Evolutionary conservation across 1,284 basidiomycete species (phyloP), one percentile per base, ranked within the genome.

Genomic region (Heliocybe sulcata): DNA sequence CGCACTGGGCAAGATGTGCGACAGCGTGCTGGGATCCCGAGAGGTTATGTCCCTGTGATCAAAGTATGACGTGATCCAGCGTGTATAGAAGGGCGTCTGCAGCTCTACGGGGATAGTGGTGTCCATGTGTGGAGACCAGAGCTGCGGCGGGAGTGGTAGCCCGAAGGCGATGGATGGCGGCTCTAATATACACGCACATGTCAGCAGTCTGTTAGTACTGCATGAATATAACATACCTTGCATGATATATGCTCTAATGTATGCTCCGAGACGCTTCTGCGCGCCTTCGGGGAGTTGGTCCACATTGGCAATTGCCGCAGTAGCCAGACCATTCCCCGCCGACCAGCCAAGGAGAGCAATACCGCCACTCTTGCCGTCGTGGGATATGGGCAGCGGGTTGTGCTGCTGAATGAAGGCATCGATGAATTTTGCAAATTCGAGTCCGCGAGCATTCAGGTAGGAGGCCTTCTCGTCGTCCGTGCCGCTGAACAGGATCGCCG

Each of bases 311-410:
- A 72, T 57, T 2, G 67, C 60, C 4, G 69, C 56, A 23, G 65
- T 33, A 8, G 64, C 61, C 9, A 63, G 54, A 2, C 59, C 29
- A 35, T 57, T 60, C 0, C 72, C 75, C 2, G 70, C 45, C 1
- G 73, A 75, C 72, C 72, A 76, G 2, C 72, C 73, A 1, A 72
- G 53, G 3, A 75, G 42, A 0, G 63, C 61, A 16, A 72, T 56
- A 0, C 74, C 72, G 0, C 73, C 73, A 0, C 53, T 45, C 31
- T 63, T 59, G 0, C 64, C 58, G 26, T 68, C 67, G 1, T 48
- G 23, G 27, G 65, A 65, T 11, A 66, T 58, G 0, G 63, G 57
- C 6, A 70, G 68, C 11, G 74, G 56, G 1, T 61, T 35, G 29
- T 67, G 51, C 25, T 60, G 45, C 42, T 64, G 35, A 23, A 70